A percentile compares a stretch with the other conserved stretches of the same genome.
Evolutionary conservation across 2,329 filamentous ascomycete species (phyloP).

Genomic region (Diatrype stigma): DNA sequence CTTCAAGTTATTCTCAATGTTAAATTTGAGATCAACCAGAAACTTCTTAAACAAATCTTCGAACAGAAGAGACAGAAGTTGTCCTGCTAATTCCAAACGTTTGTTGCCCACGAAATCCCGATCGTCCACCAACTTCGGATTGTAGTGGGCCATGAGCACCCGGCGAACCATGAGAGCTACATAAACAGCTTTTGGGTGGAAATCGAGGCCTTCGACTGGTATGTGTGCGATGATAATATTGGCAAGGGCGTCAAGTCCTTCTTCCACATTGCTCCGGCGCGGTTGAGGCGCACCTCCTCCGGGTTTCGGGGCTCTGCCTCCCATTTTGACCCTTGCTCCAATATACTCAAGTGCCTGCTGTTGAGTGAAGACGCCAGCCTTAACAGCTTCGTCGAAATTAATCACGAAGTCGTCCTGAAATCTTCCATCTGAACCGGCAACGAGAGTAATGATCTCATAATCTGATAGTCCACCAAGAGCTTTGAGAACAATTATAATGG

Average conservation of each 20-base stretch:
- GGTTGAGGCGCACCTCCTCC: constrained; percentile 47
- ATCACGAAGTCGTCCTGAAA: constrained; percentile 95
- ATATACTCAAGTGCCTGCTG: constrained; percentile 95
- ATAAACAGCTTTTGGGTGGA: constrained; percentile 94
- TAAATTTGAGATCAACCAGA: constrained; percentile 81
- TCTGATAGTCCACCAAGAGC: constrained; percentile 92
- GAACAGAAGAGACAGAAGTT: constrained; percentile 88
- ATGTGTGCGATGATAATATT: constrained; percentile 95
- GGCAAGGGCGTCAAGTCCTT: constrained; percentile 87
- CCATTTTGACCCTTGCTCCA: constrained; percentile 82
- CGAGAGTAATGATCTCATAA: constrained; percentile 88
- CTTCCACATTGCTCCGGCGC: constrained; percentile 78
- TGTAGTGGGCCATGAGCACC: constrained; percentile 88
- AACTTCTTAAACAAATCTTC: constrained; percentile 98
- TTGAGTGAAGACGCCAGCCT: constrained; percentile 82
- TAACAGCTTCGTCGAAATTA: constrained; percentile 90
- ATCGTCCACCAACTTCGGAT: constrained; percentile 87
- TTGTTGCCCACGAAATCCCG: constrained; percentile 98
- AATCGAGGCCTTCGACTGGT: constrained; percentile 84
- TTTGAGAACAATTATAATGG: constrained; percentile 88
- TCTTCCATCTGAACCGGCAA: constrained; percentile 78
- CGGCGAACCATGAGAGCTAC: constrained; percentile 96
- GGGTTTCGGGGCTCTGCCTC: constrained; percentile 54
- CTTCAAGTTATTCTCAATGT: constrained; percentile 91
- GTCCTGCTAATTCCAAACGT: constrained; percentile 87